Base-by-base conservation (phyloP, 805 yeast species). In the Wickerhamiella musiphila region DNA sequence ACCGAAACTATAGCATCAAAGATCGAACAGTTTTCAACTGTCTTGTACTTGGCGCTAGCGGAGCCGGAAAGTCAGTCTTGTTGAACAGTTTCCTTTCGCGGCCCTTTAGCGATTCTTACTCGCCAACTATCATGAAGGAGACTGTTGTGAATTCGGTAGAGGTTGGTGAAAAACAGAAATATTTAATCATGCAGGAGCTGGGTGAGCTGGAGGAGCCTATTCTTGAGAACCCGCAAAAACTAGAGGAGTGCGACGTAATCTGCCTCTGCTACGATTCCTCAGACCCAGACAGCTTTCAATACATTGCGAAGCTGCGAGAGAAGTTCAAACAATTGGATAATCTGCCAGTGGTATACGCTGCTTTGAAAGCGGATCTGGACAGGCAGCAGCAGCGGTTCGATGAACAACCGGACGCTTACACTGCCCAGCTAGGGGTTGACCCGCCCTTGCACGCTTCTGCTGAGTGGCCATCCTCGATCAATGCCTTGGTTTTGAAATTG, bases 21-120 rank as follows among this genome's bases (percentile, higher is more conserved):
- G 95, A 90, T 52, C 61, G 99, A 29, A 82, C 90, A 23, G 94
- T 90, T 0, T 84, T 90, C 58, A 82, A 79, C 49, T 84, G 96
- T 47, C 78, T 74, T 45, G 68, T 90, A 0, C 45, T 90, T 4
- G 99, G 98, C 0, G 79, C 82, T 0, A 70, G 82, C 2, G 71
- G 74, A 21, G 67, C 90, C 37, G 99, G 99, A 1, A 90, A 90
- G 38, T 72, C 86, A 0, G 76, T 94, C 0, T 56, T 90, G 4
- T 54, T 84, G 19, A 86, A 82, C 43, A 73, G 83, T 35, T 90
- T 90, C 44, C 56, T 86, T 25, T 75, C 78, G 12, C 68, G 93
- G 20, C 64, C 73, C 2, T 76, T 70, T 44, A 67, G 78, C 29
- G 81, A 73, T 11, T 45, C 60, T 2, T 78, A 83, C 49, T 68